Evolutionary conservation across 1,139 yeast genomes (phyloP).

Genomic region (Scheffersomyces parashehatae): DNA sequence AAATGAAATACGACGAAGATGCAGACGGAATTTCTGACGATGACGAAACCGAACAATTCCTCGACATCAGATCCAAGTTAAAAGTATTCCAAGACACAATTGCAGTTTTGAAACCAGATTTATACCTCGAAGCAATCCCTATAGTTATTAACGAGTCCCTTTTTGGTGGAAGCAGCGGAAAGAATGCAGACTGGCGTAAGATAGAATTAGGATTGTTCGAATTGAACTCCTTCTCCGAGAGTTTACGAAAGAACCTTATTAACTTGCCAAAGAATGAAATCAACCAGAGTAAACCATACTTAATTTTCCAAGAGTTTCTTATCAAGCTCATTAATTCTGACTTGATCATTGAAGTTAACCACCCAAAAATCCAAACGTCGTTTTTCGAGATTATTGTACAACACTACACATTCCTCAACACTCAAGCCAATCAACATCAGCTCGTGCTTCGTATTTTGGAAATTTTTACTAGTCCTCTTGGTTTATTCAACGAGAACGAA

Average conservation of each 20-base stretch:
- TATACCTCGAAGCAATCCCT: constrained; percentile 72
- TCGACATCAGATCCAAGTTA: constrained; percentile 71
- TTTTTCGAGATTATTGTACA: constrained; percentile 85
- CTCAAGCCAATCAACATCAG: constrained; percentile 46
- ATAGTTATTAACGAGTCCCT: constrained; percentile 63
- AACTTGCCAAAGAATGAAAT: constrained; percentile 67
- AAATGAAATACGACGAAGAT: constrained; percentile 77
- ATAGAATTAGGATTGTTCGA: constrained; percentile 87
- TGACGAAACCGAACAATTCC: constrained; percentile 71
- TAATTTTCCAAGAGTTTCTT: constrained; percentile 61
- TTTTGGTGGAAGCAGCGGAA: constrained; percentile 29
- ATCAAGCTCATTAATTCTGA: constrained; percentile 64
- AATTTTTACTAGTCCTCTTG: constrained; percentile 76
- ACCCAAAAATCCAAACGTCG: constrained; percentile 75
- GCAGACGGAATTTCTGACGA: constrained; percentile 70
- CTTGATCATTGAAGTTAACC: constrained; percentile 52
- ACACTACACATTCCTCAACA: constrained; percentile 66
- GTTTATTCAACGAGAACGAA: constrained; percentile 71
- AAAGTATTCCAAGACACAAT: constrained; percentile 83
- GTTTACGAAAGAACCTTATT: constrained; percentile 71
- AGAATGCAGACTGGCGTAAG: constrained; percentile 64
- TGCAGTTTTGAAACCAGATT: constrained; percentile 70
- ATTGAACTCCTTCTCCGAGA: constrained; percentile 75
- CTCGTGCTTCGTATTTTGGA: constrained; percentile 67
- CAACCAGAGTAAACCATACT: constrained; percentile 59